A percentile compares a stretch with the other conserved stretches of the same genome.
These are phyloP conservation scores for Hypoxylon sp. DNA, from an alignment of 2,329 filamentous ascomycete species.

Conservation along the genomic window DNA sequence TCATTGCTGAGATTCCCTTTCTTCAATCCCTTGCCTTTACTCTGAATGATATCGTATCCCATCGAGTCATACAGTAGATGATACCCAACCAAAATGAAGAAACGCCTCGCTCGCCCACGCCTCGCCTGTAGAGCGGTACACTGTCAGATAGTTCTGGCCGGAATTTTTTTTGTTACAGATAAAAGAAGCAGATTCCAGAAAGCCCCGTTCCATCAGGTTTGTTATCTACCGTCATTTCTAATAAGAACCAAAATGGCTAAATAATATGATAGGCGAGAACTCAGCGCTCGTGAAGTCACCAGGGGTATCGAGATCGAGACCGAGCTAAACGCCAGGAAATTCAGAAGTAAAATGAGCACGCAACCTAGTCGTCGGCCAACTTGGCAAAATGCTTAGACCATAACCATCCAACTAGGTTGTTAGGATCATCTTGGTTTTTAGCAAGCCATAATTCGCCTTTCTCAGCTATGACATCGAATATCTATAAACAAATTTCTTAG, in stretches of 20 bases:
- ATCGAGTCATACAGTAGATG: conserved; percentile 53
- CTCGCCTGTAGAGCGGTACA: conserved; percentile 41
- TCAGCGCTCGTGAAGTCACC: conserved; percentile 10
- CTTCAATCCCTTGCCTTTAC: conserved; percentile 44
- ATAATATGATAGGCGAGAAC: conserved; percentile 18
- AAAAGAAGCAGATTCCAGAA: conserved; percentile 34
- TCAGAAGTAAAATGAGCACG: conserved; percentile 40
- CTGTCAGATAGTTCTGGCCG: conserved; percentile 36
- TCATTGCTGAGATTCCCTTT: conserved; percentile 52
- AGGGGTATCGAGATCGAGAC: conserved; percentile 12
- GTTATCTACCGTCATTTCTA: conserved; percentile 25
- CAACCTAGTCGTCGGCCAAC: conserved; percentile 64
- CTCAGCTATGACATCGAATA: conserved; percentile 93
- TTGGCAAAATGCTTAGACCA: conserved; percentile 98
- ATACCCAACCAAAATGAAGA: conserved; percentile 44
- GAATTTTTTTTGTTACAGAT: conserved; percentile 47
- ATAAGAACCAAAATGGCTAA: conserved; percentile 20
- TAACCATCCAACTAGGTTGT: conserved; percentile 90
- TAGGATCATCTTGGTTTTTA: conserved; percentile 93
- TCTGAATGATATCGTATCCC: conserved; percentile 53
- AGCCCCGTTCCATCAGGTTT: conserved; percentile 18
- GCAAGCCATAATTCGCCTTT: conserved; percentile 98
- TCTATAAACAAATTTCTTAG: conserved; percentile 59
- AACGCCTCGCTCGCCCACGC: conserved; percentile 51
- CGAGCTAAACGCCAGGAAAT: conserved; percentile 25